Percentiles rank a stretch among this genome's conserved stretches.
phyloP scores from a whole-genome alignment of 805 yeast genomes.

The Pichia californica region DNA sequence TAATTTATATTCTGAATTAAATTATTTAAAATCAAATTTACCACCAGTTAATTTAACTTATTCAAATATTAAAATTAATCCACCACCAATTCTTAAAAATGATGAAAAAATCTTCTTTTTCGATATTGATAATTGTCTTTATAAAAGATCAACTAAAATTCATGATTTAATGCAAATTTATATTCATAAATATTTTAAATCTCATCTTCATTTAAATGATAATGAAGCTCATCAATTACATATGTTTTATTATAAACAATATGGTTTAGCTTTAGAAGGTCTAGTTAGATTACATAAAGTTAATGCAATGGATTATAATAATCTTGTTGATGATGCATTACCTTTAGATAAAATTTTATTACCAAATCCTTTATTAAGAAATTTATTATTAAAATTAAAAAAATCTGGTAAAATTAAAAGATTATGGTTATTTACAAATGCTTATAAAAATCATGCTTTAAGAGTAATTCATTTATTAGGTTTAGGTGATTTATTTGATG shows the following conservation, averaged over 20 bases:
- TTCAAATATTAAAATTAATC: slow-evolving; percentile 18
- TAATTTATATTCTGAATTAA: background rate
- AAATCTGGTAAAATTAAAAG: slow-evolving; percentile 49
- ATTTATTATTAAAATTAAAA: slow-evolving; percentile 42
- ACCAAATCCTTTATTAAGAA: slow-evolving; percentile 52
- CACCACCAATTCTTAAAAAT: slow-evolving; percentile 17
- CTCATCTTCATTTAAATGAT: slow-evolving; percentile 51
- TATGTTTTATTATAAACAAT: slow-evolving; percentile 68
- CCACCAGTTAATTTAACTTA: slow-evolving; percentile 26
- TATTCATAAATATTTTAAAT: slow-evolving; percentile 76
- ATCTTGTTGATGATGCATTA: slow-evolving; percentile 84
- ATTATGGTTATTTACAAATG: slow-evolving; percentile 92
- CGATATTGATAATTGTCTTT: slow-evolving; percentile 91
- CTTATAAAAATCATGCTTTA: slow-evolving; percentile 84
- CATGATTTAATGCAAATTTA: slow-evolving; percentile 84
- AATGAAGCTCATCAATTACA: slow-evolving; percentile 73
- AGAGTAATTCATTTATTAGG: slow-evolving; percentile 78
- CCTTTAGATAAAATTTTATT: slow-evolving; percentile 74
- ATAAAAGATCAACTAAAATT: slow-evolving; percentile 64
- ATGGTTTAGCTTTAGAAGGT: slow-evolving; percentile 93
- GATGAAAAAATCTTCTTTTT: slow-evolving; percentile 54
- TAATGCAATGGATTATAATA: slow-evolving; percentile 84
- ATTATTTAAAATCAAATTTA: background rate
- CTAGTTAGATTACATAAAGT: slow-evolving; percentile 62
- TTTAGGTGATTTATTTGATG: slow-evolving; percentile 89